These are phyloP conservation scores for Yamadazyma tumulicola DNA, from an alignment of 805 yeast species.

Conservation along the genomic window DNA sequence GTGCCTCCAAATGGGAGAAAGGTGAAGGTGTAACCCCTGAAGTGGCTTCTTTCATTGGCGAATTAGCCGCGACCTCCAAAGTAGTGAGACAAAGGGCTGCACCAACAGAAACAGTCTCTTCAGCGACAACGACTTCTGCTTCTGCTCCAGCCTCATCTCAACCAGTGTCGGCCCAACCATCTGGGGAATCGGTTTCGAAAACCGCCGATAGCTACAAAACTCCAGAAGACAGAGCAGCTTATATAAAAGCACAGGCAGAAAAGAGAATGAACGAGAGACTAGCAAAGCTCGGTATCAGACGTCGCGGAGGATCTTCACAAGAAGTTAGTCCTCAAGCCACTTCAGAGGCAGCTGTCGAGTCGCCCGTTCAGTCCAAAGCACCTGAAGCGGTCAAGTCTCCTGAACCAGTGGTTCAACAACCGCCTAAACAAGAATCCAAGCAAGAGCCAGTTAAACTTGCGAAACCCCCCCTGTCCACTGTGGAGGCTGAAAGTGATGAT, in stretches of 20 bases:
- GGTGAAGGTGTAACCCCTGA: constrained; percentile 71
- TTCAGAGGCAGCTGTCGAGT: not conserved
- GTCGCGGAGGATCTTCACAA: constrained; percentile 22
- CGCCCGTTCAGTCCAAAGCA: not conserved
- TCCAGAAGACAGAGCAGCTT: constrained; percentile 71
- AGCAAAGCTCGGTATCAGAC: constrained; percentile 71
- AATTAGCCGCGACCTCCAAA: constrained; percentile 28
- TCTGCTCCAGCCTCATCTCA: constrained; percentile 7
- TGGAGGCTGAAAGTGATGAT: constrained; percentile 7
- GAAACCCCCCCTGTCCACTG: constrained; percentile 10
- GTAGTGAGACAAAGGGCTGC: constrained; percentile 4
- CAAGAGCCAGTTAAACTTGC: constrained; percentile 12
- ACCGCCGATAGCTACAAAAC: constrained; percentile 26
- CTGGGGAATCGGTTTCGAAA: constrained; percentile 4
- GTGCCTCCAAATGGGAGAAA: constrained; percentile 71
- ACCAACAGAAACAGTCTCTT: constrained; percentile 2
- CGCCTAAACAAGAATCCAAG: constrained; percentile 2
- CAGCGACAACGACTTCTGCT: constrained; percentile 10
- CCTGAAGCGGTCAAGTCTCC: not conserved
- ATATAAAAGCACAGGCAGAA: constrained; percentile 73
- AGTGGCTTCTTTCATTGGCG: constrained; percentile 59
- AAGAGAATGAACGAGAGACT: constrained; percentile 78
- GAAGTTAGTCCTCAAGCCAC: constrained; percentile 3
- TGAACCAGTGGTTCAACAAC: not conserved
- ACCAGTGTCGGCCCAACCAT: constrained; percentile 9